Evolutionary conservation across 805 yeast genomes (phyloP).

Genomic region (Ogataea methylovora): DNA sequence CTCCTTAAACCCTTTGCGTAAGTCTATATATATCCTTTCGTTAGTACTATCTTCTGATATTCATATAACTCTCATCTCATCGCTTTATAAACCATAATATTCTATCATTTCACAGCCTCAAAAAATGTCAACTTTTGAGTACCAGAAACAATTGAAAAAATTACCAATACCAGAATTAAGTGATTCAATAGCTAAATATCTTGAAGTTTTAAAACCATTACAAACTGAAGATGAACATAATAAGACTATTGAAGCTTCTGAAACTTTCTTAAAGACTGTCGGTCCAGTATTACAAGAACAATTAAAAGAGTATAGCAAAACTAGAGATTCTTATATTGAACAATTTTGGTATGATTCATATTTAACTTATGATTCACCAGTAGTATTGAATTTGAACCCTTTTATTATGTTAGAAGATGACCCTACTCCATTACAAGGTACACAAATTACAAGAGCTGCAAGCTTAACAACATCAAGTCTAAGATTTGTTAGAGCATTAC

Average conservation of each 20-base stretch:
- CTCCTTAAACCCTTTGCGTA: no score
- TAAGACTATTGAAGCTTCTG: conserved; percentile 52
- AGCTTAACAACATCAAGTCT: conserved; percentile 68
- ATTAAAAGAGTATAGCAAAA: conserved; percentile 51
- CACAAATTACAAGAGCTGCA: conserved; percentile 77
- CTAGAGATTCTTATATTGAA: conserved; percentile 76
- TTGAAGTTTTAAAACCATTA: conserved; percentile 67
- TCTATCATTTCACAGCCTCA: neutral
- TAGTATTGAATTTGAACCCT: conserved; percentile 87
- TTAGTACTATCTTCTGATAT: no score
- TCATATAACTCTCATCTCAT: no score
- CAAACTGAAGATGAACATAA: conserved; percentile 69
- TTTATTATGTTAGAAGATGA: conserved; percentile 88
- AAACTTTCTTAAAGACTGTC: conserved; percentile 43
- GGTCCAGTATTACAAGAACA: conserved; percentile 57
- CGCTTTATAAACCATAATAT: no score
- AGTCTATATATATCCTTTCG: no score
- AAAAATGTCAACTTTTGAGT: conserved; percentile 40
- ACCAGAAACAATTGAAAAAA: conserved; percentile 51
- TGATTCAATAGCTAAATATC: conserved; percentile 59
- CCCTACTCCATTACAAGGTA: conserved; percentile 60
- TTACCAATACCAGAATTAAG: conserved; percentile 76
- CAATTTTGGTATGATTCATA: conserved; percentile 94
- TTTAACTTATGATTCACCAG: conserved; percentile 79
- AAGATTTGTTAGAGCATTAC: conserved; percentile 71